phyloP scores from a whole-genome alignment of 257 asterid species.

The Coffea eugenioides region DNA sequence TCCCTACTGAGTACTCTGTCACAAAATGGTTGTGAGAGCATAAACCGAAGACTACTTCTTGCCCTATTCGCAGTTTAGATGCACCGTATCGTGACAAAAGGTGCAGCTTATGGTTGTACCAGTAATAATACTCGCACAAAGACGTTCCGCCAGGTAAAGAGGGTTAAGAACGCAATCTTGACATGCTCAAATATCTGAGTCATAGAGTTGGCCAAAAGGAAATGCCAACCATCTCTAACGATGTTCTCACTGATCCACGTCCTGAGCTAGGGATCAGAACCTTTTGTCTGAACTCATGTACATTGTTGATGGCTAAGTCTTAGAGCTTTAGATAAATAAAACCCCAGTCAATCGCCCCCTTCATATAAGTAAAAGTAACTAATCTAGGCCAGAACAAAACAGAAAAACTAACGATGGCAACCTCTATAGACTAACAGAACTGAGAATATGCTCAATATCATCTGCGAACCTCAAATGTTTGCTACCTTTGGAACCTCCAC shows the following conservation, averaged over 20 bases:
- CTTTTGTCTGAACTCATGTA: background rate
- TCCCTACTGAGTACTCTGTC: background rate
- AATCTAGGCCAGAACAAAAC: background rate
- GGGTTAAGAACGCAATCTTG: background rate
- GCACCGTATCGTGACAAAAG: background rate
- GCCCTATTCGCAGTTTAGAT: no score
- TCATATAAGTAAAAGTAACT: background rate
- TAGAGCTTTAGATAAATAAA: background rate
- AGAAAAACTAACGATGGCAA: background rate
- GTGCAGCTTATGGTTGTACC: background rate
- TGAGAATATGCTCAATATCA: background rate
- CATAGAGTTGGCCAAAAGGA: background rate
- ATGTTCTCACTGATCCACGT: background rate
- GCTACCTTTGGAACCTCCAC: constrained; percentile 40
- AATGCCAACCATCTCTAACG: background rate
- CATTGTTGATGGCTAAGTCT: background rate
- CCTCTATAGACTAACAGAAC: background rate
- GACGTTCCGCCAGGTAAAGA: background rate
- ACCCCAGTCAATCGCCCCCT: background rate
- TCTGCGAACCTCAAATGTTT: constrained; percentile 13
- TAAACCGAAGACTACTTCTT: background rate
- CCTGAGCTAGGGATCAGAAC: background rate
- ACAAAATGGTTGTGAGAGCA: background rate
- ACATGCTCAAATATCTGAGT: background rate
- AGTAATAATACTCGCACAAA: background rate